Evolutionary conservation across 352 stramenopile species (phyloP).

Genomic region (Globisporangium iwayamae): DNA sequence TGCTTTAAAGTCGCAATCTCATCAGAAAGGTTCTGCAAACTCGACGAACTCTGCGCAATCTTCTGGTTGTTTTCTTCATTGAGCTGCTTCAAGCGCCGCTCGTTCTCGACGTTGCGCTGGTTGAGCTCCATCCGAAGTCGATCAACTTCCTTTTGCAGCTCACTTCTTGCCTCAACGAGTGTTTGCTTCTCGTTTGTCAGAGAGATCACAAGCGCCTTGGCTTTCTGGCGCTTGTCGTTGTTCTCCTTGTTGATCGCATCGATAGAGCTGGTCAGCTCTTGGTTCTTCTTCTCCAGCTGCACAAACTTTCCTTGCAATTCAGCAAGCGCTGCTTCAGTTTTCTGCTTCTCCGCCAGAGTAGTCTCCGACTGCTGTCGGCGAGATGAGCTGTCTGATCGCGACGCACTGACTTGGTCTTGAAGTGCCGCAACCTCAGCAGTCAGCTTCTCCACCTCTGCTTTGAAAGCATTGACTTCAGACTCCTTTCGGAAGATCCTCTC

Average conservation of each 20-base stretch:
- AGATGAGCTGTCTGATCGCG: constrained; percentile 42
- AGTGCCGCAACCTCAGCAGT: constrained; percentile 37
- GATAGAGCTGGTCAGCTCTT: constrained; percentile 38
- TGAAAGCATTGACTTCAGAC: constrained; percentile 38
- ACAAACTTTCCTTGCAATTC: constrained; percentile 35
- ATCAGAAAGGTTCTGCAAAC: constrained; percentile 49
- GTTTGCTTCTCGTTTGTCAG: constrained; percentile 64
- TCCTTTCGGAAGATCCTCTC: constrained; percentile 59
- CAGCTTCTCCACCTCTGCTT: constrained; percentile 42
- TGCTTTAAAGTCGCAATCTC: constrained; percentile 60
- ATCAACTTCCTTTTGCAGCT: constrained; percentile 64
- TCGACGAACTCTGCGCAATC: constrained; percentile 33
- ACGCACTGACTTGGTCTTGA: constrained; percentile 32
- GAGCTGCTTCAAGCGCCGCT: constrained; percentile 56
- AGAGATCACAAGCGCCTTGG: constrained; percentile 59
- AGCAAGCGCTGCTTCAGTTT: constrained; percentile 30
- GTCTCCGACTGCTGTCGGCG: constrained; percentile 40
- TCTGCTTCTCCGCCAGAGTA: constrained; percentile 42
- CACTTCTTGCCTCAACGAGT: constrained; percentile 37
- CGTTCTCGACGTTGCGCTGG: constrained; percentile 70
- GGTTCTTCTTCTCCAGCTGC: constrained; percentile 52
- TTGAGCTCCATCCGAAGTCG: constrained; percentile 75
- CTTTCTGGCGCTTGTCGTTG: constrained; percentile 67
- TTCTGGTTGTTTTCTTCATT: constrained; percentile 57
- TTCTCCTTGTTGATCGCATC: constrained; percentile 51